These are phyloP conservation scores for Desmodesmus armatus DNA, from an alignment of 139 green algal genomes.

Conservation along the genomic window DNA sequence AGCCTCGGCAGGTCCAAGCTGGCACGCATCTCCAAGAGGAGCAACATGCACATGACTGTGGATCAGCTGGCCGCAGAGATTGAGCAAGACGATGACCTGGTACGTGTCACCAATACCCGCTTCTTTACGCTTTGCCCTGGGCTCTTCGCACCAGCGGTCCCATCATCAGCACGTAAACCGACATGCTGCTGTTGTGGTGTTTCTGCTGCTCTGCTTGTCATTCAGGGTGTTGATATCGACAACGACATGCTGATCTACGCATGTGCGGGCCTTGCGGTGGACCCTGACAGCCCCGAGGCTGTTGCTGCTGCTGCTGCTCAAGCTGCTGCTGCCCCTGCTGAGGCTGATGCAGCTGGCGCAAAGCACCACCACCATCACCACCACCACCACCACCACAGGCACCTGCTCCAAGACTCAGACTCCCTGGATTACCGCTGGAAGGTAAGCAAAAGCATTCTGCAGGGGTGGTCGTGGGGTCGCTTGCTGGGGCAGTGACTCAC, in stretches of 20 bases:
- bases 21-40: too few species aligned
- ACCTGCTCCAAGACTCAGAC: not conserved
- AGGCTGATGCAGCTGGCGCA: not conserved
- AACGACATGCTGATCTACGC: slow-evolving; percentile 2
- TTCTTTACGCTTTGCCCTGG: not conserved
- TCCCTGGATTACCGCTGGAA: too few species aligned
- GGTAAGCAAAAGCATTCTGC: too few species aligned
- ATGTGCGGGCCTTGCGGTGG: not conserved
- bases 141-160: not conserved
- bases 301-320: not conserved
- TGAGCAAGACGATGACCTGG: slow-evolving; percentile 2
- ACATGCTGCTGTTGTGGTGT: not conserved
- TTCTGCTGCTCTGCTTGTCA: not conserved
- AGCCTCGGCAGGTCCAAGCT: too few species aligned
- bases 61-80: too few species aligned
- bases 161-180: not conserved
- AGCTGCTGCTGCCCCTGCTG: not conserved
- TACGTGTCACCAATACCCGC: not conserved
- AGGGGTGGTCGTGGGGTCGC: too few species aligned
- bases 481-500: too few species aligned
- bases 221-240: slow-evolving; percentile 1
- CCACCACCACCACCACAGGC: not conserved
- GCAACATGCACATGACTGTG: too few species aligned
- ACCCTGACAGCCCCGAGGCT: not conserved
- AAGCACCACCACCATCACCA: slow-evolving; percentile 12